These are phyloP conservation scores for Podospora tetraspora DNA, from an alignment of 495 filamentous ascomycete genomes.

Conservation along the genomic window DNA sequence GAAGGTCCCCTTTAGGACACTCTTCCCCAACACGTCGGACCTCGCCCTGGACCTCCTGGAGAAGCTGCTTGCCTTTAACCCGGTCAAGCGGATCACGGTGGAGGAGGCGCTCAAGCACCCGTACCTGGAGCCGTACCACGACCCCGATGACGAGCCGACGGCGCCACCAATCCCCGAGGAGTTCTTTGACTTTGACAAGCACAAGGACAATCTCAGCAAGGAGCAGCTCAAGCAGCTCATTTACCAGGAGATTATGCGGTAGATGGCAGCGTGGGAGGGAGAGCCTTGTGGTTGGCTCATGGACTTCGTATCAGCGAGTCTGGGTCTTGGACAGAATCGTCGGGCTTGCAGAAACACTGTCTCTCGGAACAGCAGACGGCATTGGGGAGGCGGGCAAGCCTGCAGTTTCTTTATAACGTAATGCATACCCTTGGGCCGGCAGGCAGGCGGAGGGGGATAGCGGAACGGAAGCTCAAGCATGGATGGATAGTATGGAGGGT, in stretches of 20 bases:
- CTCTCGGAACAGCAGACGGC: neutral
- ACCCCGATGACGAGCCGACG: conserved; percentile 97
- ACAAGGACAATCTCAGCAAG: conserved; percentile 98
- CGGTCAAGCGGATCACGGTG: conserved; percentile 95
- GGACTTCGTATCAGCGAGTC: neutral
- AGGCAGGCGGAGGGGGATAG: neutral
- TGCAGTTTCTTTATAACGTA: conserved; percentile 6
- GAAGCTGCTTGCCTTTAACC: conserved; percentile 95
- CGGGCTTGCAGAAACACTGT: neutral
- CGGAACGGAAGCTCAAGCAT: neutral
- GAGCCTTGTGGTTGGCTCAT: neutral
- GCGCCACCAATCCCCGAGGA: conserved; percentile 94
- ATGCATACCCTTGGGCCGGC: conserved; percentile 11
- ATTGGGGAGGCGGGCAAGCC: neutral
- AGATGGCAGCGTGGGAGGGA: conserved; percentile 24
- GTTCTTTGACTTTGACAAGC: conserved; percentile 99
- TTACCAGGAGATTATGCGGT: conserved; percentile 98
- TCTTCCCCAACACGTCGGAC: conserved; percentile 97
- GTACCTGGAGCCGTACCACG: conserved; percentile 98
- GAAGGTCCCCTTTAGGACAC: conserved; percentile 94
- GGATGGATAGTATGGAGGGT: neutral
- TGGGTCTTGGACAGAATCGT: neutral
- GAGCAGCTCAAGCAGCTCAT: conserved; percentile 97
- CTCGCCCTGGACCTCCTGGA: conserved; percentile 90
- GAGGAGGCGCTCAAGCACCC: conserved; percentile 97